These are phyloP conservation scores for Aureoboletus auriporus DNA, from an alignment of 768 basidiomycete species.

Conservation along the genomic window DNA sequence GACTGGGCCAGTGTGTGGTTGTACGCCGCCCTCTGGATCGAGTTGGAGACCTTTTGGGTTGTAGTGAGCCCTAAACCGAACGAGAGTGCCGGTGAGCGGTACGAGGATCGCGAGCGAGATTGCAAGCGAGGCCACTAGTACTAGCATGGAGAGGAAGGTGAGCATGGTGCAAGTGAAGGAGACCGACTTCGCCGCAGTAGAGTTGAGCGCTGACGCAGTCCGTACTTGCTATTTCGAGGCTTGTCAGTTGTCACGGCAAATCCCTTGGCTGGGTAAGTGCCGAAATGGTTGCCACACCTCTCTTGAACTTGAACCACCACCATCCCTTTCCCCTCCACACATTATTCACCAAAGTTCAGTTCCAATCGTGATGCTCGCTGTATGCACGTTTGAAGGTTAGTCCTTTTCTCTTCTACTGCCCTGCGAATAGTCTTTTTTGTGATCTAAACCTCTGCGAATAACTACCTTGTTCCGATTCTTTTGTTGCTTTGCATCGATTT, in stretches of 20 bases:
- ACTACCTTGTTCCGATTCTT: background rate
- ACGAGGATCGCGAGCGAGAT: constrained; percentile 57
- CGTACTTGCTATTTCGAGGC: constrained; percentile 6
- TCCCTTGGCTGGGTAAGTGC: constrained; percentile 22
- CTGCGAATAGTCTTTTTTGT: background rate
- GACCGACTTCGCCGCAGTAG: background rate
- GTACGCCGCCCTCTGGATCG: constrained; percentile 71
- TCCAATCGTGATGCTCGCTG: no score
- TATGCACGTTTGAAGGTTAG: no score
- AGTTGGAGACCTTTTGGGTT: constrained; percentile 81
- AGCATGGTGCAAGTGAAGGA: constrained; percentile 20
- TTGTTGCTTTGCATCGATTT: background rate
- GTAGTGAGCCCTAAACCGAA: constrained; percentile 80
- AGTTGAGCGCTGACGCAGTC: background rate
- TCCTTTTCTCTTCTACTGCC: background rate
- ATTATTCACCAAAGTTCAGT: no score
- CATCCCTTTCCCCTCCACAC: constrained; percentile 10
- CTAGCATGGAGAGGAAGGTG: constrained; percentile 35
- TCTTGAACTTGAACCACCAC: constrained; percentile 32
- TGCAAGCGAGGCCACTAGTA: constrained; percentile 42
- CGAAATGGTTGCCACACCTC: constrained; percentile 14
- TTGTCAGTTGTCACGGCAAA: constrained; percentile 22
- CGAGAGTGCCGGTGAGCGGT: constrained; percentile 62
- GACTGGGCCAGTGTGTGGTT: constrained; percentile 75
- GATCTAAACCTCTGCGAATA: no score